Evolutionary conservation across 352 stramenopile genomes (phyloP).

Genomic region (Phytophthora pisi): DNA sequence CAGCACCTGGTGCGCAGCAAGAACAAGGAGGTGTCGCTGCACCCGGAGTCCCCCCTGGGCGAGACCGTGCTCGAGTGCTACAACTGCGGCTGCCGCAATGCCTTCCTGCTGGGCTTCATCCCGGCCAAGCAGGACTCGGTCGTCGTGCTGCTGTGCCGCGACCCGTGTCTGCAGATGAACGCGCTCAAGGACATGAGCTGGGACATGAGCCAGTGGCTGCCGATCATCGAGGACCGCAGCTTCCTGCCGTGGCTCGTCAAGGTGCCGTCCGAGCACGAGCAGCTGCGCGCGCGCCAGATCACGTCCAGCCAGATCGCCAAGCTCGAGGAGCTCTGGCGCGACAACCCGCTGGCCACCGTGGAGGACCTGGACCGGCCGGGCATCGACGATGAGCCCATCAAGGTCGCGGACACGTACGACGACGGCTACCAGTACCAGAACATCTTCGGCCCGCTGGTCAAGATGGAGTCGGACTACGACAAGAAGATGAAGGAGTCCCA

Average conservation of each 20-base stretch:
- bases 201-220: conserved; percentile 98
- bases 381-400: conserved; percentile 88
- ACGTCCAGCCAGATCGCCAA: conserved; percentile 92
- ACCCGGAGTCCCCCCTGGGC: conserved; percentile 96
- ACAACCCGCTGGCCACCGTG: conserved; percentile 95
- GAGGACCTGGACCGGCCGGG: conserved; percentile 96
- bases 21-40: conserved; percentile 90
- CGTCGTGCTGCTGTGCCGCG: conserved; percentile 97
- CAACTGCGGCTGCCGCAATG: conserved; percentile 98
- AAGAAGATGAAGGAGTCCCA: conserved; percentile 98
- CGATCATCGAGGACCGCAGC: conserved; percentile 97
- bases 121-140: conserved; percentile 96
- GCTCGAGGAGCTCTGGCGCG: conserved; percentile 95
- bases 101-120: conserved; percentile 99
- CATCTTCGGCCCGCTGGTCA: conserved; percentile 98
- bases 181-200: conserved; percentile 99
- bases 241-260: conserved; percentile 98
- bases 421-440: conserved; percentile 99
- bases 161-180: conserved; percentile 96
- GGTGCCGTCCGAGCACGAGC: conserved; percentile 90
- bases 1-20: conserved; percentile 97
- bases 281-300: conserved; percentile 94
- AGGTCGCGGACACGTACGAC: conserved; percentile 94
- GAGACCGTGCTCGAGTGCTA: conserved; percentile 99
- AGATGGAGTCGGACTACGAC: conserved; percentile 99